Evolutionary conservation across 192 early-diverging fungal genomes (phyloP).

Genomic region (Coemansia aciculifera): DNA sequence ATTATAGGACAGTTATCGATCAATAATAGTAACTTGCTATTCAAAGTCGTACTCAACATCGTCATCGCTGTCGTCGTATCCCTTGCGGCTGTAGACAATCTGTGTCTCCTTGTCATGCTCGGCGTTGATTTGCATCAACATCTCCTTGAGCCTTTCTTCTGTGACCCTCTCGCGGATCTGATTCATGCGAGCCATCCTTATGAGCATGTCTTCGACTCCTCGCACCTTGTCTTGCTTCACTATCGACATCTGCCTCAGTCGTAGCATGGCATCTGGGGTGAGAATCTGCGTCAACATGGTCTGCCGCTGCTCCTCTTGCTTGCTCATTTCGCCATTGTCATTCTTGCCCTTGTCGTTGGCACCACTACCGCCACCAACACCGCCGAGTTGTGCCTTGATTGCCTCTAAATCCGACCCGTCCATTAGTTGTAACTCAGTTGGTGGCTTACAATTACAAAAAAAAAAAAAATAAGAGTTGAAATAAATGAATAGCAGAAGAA

Average conservation of each 20-base stretch:
- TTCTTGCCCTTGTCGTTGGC: not conserved
- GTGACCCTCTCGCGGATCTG: slow-evolving; percentile 81
- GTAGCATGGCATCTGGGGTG: slow-evolving; percentile 76
- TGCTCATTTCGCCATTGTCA: slow-evolving; percentile 27
- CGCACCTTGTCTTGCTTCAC: slow-evolving; percentile 77
- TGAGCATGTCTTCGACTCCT: slow-evolving; percentile 84
- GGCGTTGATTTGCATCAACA: slow-evolving; percentile 82
- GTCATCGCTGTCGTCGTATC: slow-evolving; percentile 14
- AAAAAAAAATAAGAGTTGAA: not conserved
- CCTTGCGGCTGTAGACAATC: slow-evolving; percentile 32
- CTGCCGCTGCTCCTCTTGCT: slow-evolving; percentile 83
- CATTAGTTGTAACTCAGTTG: slow-evolving; percentile 14
- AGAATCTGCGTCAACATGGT: slow-evolving; percentile 82
- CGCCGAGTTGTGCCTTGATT: slow-evolving; percentile 16
- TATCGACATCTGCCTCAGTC: slow-evolving; percentile 85
- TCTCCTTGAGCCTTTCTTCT: slow-evolving; percentile 81
- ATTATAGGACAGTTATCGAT: not conserved
- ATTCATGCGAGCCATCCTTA: slow-evolving; percentile 84
- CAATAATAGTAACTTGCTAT: not conserved
- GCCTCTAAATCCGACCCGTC: slow-evolving; percentile 26
- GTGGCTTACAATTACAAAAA: not conserved
- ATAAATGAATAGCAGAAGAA: not conserved
- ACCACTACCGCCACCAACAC: not conserved
- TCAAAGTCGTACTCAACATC: slow-evolving; percentile 43
- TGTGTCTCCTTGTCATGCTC: slow-evolving; percentile 30